Base-by-base conservation (phyloP, 208 protist species). In the Zelonia costaricensis region DNA sequence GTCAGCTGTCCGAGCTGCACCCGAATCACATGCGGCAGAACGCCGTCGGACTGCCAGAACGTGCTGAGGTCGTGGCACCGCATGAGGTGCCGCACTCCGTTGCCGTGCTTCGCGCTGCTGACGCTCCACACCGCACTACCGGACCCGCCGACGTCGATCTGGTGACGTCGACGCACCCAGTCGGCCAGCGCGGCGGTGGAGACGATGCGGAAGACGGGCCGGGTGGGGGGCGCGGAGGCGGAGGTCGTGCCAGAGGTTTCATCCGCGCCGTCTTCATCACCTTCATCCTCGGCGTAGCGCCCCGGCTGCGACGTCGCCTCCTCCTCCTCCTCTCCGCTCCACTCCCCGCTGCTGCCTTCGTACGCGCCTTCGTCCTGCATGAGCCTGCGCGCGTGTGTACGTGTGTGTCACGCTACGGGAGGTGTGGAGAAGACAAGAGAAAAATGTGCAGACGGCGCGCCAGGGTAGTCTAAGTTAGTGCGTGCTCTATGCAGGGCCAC, bases 21-120 rank as follows among this genome's bases (percentile, higher is more conserved):
- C 6, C 69, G 74, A 35, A 97, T 73, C 20, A 69, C 56, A 55
- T 97, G 92, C 25, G 92, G 92, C 22, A 93, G 79, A 20, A 78
- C 58, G 16, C 92, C 92, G 55, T 97, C 92, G 1, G 86, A 94
- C 64, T 97, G 92, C 89, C 92, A 97, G 65, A 82, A 97, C 31
- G 83, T 92, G 43, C 55, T 58, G 25, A 74, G 45, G 69, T 84
- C 57, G 47, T 76, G 58, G 20, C 53, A 75, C 56, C 88, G 80
- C 33, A 91, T 62, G 16, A 95, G 58, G 28, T 76, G 62, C 10
- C 27, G 62, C 10, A 96, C 88, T 9, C 91, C 91, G 76, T 89
- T 93, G 53, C 91, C 88, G 71, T 94, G 86, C 56, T 96, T 96
- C 15, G 91, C 91, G 27, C 76, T 88, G 74, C 83, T 94, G 40